Conservation (phyloP, 1,139 yeast genomes). For the Debaryomyces sp. region DNA sequence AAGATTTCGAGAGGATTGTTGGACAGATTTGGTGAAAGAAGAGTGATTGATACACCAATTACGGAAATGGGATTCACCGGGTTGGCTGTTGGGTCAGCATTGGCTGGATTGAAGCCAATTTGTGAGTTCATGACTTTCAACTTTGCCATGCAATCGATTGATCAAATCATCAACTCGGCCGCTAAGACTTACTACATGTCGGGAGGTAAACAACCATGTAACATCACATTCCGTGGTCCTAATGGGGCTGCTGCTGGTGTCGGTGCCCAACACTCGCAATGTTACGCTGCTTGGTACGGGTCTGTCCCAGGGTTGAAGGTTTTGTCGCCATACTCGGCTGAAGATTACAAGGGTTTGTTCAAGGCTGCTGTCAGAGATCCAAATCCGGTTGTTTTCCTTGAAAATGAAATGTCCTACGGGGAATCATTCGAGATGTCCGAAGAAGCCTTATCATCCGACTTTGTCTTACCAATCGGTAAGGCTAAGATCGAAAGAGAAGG, state of each 20-base stretch:
- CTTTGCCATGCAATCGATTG: conserved; percentile 99
- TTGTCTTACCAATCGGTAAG: conserved; percentile 88
- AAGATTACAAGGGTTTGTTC: conserved; percentile 92
- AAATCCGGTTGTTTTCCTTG: conserved; percentile 94
- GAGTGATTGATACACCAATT: conserved; percentile 97
- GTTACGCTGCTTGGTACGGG: conserved; percentile 97
- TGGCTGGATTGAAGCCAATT: conserved; percentile 95
- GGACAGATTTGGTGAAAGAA: conserved; percentile 96
- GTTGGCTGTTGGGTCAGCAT: conserved; percentile 94
- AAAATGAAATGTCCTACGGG: conserved; percentile 94
- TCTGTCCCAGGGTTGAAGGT: conserved; percentile 98
- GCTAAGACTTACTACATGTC: conserved; percentile 99
- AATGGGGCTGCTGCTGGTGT: conserved; percentile 99
- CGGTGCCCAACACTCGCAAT: conserved; percentile 99
- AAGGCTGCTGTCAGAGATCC: conserved; percentile 99
- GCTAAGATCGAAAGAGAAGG: conserved; percentile 96
- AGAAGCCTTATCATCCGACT: conserved; percentile 87
- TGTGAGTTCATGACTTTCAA: conserved; percentile 99
- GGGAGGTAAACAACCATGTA: conserved; percentile 98
- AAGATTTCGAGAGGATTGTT: conserved; percentile 93
- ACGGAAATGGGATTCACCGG: conserved; percentile 99
- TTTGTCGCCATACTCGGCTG: conserved; percentile 91
- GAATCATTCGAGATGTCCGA: conserved; percentile 88
- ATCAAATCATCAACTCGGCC: conserved; percentile 96
- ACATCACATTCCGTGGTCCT: conserved; percentile 97